A percentile compares a stretch with the other conserved stretches of the same genome.
These are phyloP conservation scores for Mycena pura DNA, from an alignment of 768 basidiomycete genomes.

Conservation along the genomic window DNA sequence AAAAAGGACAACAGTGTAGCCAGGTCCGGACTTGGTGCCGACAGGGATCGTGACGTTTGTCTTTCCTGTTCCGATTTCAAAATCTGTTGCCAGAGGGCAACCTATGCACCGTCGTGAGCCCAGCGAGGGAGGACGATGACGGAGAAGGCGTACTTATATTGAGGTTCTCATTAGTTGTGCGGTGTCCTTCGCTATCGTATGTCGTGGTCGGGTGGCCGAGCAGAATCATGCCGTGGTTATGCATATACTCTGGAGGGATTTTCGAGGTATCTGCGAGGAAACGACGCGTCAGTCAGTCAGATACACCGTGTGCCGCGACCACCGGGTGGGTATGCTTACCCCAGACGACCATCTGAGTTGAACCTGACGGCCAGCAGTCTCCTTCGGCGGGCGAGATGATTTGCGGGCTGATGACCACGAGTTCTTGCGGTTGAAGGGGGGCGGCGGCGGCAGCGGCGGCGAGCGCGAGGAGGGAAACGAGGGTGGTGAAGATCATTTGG, in stretches of 20 bases:
- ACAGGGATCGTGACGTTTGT: neutral
- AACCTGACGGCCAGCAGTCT: conserved; percentile 42
- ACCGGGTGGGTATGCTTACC: conserved; percentile 19
- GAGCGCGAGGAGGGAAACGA: conserved; percentile 35
- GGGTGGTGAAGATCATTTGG: conserved; percentile 27
- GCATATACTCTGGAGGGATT: conserved; percentile 39
- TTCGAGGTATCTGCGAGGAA: conserved; percentile 28
- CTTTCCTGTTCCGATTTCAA: conserved; percentile 16
- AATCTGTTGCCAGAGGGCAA: conserved; percentile 36
- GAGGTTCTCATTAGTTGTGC: conserved; percentile 50
- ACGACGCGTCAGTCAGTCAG: neutral
- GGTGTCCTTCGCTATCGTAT: conserved; percentile 5
- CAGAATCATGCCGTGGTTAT: conserved; percentile 45
- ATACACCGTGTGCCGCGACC: neutral
- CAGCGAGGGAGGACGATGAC: neutral
- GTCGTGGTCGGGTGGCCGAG: conserved; percentile 42
- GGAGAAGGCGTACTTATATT: conserved; percentile 38
- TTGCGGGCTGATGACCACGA: conserved; percentile 43
- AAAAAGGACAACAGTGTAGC: conserved; percentile 33
- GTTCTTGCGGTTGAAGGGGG: conserved; percentile 27
- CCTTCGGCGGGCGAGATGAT: conserved; percentile 43
- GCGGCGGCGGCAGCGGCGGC: conserved; percentile 28
- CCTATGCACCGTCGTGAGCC: conserved; percentile 16
- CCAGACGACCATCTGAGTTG: conserved; percentile 48
- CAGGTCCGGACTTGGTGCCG: neutral